phyloP scores from a whole-genome alignment of 108 stramenopile genomes.

The Chaetoceros tenuissimus region DNA sequence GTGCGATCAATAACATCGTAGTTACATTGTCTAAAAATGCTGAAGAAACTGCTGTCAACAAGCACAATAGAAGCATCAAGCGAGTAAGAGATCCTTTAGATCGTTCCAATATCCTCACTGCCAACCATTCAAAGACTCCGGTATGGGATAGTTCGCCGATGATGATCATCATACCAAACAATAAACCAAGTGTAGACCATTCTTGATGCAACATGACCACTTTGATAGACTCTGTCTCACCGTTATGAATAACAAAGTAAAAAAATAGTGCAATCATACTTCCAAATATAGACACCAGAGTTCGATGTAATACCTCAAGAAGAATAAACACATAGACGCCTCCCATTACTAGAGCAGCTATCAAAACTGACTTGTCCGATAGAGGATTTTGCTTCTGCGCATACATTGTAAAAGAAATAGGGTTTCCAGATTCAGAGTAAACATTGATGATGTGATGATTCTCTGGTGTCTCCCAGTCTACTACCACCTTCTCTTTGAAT shows the following conservation, averaged over 20 bases:
- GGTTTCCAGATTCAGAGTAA: conserved; percentile 8
- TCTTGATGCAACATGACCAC: conserved; percentile 42
- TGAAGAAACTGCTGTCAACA: conserved; percentile 27
- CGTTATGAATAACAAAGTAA: conserved; percentile 37
- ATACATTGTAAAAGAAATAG: conserved; percentile 27
- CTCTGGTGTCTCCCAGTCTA: conserved; percentile 28
- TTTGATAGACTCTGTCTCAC: conserved; percentile 27
- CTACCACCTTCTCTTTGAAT: conserved; percentile 17
- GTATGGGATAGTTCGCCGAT: conserved; percentile 51
- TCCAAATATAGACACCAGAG: conserved; percentile 52
- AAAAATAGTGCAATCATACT: conserved; percentile 43
- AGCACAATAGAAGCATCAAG: conserved; percentile 34
- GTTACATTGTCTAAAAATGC: conserved; percentile 63
- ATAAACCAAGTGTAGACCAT: conserved; percentile 46
- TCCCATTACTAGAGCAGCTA: conserved; percentile 49
- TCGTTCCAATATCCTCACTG: conserved; percentile 33
- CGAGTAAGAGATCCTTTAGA: conserved; percentile 37
- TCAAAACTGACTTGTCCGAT: conserved; percentile 26
- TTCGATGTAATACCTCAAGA: conserved; percentile 52
- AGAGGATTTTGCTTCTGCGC: conserved; percentile 20
- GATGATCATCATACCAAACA: conserved; percentile 67
- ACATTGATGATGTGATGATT: conserved; percentile 43
- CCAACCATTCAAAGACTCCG: conserved; percentile 57
- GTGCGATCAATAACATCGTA: conserved; percentile 48
- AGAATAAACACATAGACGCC: conserved; percentile 51